Conservation (phyloP, 139 green algal genomes). For the Coelastrella sp. region DNA sequence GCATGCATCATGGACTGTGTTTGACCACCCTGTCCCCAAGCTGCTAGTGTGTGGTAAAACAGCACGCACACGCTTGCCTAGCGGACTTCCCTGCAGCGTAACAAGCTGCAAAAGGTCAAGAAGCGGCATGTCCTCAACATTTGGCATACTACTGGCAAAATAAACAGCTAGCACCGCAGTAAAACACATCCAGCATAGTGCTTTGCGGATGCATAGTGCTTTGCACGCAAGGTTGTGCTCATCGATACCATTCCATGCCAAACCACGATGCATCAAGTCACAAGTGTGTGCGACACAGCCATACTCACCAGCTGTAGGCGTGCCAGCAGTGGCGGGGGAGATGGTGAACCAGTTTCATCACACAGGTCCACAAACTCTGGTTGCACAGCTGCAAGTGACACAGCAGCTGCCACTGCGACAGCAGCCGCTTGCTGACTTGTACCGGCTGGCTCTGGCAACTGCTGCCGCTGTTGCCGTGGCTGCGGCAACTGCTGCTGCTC, state of each 20-base stretch:
- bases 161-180: too few relatives aligned
- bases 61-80: background rate
- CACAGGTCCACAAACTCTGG: background rate
- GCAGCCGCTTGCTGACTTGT: background rate
- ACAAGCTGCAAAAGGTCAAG: background rate
- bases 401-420: background rate
- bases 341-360: background rate
- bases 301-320: constrained; percentile 17
- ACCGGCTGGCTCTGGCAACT: background rate
- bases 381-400: background rate
- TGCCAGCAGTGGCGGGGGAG: constrained; percentile 1
- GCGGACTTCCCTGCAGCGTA: background rate
- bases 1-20: background rate
- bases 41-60: background rate
- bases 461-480: background rate
- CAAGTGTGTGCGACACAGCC: background rate
- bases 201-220: too few relatives aligned
- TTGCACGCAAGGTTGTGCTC: background rate
- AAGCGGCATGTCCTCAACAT: too few relatives aligned
- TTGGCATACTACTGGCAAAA: too few relatives aligned
- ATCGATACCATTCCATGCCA: background rate
- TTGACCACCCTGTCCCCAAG: background rate
- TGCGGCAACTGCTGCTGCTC: background rate
- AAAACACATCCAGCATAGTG: too few relatives aligned
- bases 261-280: too few relatives aligned